Evolutionary conservation across 768 basidiomycete species (phyloP).

Genomic region (Suillus subaureus): DNA sequence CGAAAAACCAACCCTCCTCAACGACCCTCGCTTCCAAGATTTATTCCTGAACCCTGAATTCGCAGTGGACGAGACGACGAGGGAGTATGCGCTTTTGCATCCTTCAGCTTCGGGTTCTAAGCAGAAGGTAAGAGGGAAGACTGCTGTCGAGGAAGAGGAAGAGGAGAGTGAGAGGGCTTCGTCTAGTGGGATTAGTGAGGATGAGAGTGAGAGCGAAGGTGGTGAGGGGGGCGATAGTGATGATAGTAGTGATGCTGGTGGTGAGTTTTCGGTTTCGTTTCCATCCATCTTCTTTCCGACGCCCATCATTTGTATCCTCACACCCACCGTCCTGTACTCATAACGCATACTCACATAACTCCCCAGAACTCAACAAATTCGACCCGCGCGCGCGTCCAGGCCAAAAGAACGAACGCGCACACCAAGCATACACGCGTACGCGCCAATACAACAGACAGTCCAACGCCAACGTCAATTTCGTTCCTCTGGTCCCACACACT

Average conservation of each 20-base stretch:
- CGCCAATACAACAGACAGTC: conserved; percentile 42
- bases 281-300: background rate
- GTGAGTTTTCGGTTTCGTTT: conserved; percentile 31
- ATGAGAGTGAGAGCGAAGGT: conserved; percentile 44
- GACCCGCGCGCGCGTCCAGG: conserved; percentile 59
- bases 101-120: conserved; percentile 64
- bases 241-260: conserved; percentile 62
- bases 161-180: conserved; percentile 80
- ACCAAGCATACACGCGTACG: conserved; percentile 47
- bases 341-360: background rate
- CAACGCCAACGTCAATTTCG: conserved; percentile 58
- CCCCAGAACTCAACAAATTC: conserved; percentile 51
- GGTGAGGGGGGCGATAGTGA: conserved; percentile 41
- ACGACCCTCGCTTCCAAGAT: conserved; percentile 86
- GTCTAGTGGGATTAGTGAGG: conserved; percentile 54
- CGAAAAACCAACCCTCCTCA: conserved; percentile 56
- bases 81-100: conserved; percentile 92
- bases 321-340: conserved; percentile 14
- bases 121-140: conserved; percentile 51
- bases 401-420: conserved; percentile 47
- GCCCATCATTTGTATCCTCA: background rate
- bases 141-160: conserved; percentile 86
- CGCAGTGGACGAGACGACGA: conserved; percentile 83
- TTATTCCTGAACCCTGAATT: conserved; percentile 93
- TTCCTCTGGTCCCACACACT: conserved; percentile 59